A percentile compares a stretch with the other conserved stretches of the same genome.
Conservation (phyloP, 2,329 filamentous ascomycete species). For the Neofusicoccum umdonicola region DNA sequence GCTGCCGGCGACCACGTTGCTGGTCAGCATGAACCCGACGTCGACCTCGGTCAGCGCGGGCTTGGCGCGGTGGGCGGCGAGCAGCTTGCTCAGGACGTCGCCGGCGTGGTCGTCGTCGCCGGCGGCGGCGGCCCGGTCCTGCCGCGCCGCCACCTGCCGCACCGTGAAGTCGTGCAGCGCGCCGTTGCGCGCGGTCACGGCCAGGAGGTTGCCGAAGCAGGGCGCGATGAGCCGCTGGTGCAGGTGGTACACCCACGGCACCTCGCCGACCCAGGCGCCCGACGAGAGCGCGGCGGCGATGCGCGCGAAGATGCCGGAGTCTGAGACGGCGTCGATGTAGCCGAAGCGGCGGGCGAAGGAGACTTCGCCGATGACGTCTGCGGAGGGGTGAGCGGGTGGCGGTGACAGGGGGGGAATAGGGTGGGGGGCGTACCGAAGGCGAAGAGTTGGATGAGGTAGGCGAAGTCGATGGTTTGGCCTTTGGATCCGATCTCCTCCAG, state of each 20-base stretch:
- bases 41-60: not conserved
- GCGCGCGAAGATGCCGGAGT: not conserved
- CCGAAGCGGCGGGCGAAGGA: not conserved
- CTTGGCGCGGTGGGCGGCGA: not conserved
- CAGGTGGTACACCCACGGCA: not conserved
- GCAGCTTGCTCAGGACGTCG: not conserved
- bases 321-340: not conserved
- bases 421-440: not conserved
- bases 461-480: not conserved
- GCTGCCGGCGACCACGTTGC: constrained; percentile 28
- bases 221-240: not conserved
- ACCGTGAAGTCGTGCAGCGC: not conserved
- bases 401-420: too few relatives aligned
- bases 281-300: not conserved
- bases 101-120: not conserved
- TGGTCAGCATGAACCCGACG: not conserved
- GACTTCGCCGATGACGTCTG: not conserved
- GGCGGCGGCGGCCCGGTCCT: not conserved
- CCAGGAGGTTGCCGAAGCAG: not conserved
- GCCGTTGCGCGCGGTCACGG: not conserved
- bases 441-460: not conserved
- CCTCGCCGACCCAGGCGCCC: not conserved
- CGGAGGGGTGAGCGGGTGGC: not conserved
- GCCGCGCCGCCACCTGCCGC: not conserved
- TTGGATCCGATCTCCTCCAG: not conserved